These are phyloP conservation scores for Ophiobolus disseminans DNA, from an alignment of 2,329 filamentous ascomycete species.

Conservation along the genomic window DNA sequence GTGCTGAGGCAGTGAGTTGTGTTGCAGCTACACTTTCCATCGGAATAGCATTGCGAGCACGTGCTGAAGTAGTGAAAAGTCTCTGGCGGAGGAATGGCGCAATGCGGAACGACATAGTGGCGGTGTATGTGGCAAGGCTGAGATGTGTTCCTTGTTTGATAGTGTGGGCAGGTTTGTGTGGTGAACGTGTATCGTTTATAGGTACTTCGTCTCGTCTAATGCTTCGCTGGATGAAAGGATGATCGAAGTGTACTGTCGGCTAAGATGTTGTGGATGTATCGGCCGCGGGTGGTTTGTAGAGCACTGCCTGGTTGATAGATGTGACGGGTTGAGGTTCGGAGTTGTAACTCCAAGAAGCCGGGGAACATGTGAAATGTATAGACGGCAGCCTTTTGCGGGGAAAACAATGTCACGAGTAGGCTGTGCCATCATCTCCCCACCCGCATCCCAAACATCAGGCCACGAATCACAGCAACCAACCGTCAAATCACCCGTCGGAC, in stretches of 20 bases:
- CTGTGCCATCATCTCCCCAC: constrained; percentile 38
- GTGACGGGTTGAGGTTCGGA: constrained; percentile 23
- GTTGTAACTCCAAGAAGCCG: constrained; percentile 13
- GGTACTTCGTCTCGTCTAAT: constrained; percentile 3
- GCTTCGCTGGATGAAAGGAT: constrained; percentile 1
- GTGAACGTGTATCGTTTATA: constrained; percentile 7
- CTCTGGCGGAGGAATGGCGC: constrained; percentile 32
- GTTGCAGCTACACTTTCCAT: constrained; percentile 32
- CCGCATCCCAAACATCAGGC: constrained; percentile 32
- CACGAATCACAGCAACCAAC: constrained; percentile 42
- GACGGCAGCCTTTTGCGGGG: constrained; percentile 31
- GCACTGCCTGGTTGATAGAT: constrained; percentile 14
- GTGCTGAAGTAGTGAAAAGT: constrained; percentile 40
- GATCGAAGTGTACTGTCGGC: constrained; percentile 9
- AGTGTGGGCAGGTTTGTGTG: too few relatives aligned
- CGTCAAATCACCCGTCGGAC: constrained; percentile 12
- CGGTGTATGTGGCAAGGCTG: constrained; percentile 1
- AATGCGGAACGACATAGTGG: constrained; percentile 40
- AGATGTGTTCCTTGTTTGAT: too few relatives aligned
- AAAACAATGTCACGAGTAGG: constrained; percentile 36
- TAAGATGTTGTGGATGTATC: constrained; percentile 23
- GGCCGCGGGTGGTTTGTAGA: constrained; percentile 24
- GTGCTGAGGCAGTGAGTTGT: constrained; percentile 31
- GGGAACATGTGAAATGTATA: constrained; percentile 32
- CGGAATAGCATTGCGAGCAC: constrained; percentile 31